phyloP scores from a whole-genome alignment of 768 basidiomycete species.

The Tulasnella sp. region DNA sequence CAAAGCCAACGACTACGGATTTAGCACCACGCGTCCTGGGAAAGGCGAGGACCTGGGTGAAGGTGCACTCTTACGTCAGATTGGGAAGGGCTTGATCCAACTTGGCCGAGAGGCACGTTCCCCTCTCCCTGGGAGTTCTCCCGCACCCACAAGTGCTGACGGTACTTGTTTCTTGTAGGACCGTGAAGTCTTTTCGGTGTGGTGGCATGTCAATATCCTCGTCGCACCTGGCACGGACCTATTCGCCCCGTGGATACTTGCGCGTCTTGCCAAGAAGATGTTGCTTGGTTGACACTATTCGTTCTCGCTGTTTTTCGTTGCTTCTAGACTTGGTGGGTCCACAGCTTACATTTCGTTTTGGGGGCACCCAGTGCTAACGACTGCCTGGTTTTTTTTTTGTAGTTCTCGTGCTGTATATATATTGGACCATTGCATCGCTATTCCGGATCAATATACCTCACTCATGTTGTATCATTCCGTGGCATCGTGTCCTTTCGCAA shows the following conservation, averaged over 20 bases:
- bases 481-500: too few species aligned
- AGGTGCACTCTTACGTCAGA: background rate
- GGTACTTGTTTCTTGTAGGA: background rate
- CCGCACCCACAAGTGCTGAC: background rate
- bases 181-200: background rate
- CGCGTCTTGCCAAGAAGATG: background rate
- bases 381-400: too few species aligned
- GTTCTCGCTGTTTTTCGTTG: background rate
- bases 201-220: constrained; percentile 2
- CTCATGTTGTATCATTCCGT: too few species aligned
- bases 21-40: background rate
- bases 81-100: background rate
- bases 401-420: too few species aligned
- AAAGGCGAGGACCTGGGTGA: background rate
- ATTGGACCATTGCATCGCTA: too few species aligned
- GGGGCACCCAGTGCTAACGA: too few species aligned
- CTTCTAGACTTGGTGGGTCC: background rate
- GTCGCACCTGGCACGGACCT: constrained; percentile 10
- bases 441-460: too few species aligned
- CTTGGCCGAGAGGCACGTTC: background rate
- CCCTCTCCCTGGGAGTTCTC: background rate
- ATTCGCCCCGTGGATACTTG: constrained; percentile 1
- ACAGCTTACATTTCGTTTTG: background rate
- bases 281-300: background rate
- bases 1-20: constrained; percentile 5